Evolutionary conservation across 164 flowering plant genomes (phyloP).

Genomic region (Berberis vulgaris): DNA sequence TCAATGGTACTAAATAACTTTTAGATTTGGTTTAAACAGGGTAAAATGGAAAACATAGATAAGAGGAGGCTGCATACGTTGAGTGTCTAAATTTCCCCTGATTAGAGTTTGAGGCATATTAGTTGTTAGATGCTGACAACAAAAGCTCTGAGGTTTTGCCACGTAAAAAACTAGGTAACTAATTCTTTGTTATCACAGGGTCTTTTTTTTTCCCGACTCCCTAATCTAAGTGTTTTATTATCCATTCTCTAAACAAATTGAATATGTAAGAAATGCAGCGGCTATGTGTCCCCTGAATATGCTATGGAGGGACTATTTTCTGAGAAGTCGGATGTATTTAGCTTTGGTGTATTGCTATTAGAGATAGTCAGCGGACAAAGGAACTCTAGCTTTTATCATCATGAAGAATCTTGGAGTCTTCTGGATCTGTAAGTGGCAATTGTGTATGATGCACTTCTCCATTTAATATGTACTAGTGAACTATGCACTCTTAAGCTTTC

Average conservation of each 20-base stretch:
- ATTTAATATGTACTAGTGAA: neutral
- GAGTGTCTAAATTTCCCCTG: too few relatives aligned
- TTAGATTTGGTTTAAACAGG: too few relatives aligned
- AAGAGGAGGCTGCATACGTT: too few relatives aligned
- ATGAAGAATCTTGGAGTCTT: neutral
- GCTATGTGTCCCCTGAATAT: conserved; percentile 21
- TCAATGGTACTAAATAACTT: too few relatives aligned
- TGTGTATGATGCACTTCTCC: neutral
- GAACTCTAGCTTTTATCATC: conserved; percentile 8
- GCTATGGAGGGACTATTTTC: conserved; percentile 13
- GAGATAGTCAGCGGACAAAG: conserved; percentile 15
- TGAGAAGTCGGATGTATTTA: conserved; percentile 14
- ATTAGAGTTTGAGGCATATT: too few relatives aligned
- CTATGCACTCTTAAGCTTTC: neutral
- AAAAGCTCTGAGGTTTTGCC: too few relatives aligned
- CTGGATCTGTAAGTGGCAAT: conserved; percentile 9
- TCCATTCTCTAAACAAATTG: neutral
- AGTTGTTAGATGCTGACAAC: too few relatives aligned
- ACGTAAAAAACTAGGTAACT: neutral
- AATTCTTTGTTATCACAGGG: too few relatives aligned
- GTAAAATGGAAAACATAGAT: too few relatives aligned
- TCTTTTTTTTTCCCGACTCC: too few relatives aligned
- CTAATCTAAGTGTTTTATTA: neutral
- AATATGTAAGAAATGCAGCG: conserved; percentile 7
- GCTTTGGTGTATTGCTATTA: conserved; percentile 16